These are phyloP conservation scores for Exophiala sideris DNA, from an alignment of 2,329 filamentous ascomycete genomes.

Conservation along the genomic window DNA sequence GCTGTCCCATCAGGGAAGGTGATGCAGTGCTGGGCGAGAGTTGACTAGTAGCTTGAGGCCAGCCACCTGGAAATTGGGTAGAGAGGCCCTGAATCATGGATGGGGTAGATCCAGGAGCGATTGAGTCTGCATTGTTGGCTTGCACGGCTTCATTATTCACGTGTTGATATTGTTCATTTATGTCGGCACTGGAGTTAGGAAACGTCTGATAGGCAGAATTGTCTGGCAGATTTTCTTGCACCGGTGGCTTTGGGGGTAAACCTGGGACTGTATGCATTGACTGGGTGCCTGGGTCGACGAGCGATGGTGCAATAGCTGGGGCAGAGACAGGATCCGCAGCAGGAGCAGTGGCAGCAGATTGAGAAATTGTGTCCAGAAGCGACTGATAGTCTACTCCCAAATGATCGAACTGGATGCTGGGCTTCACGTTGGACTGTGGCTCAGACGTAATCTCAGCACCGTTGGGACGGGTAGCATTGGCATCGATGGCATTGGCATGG, in stretches of 20 bases:
- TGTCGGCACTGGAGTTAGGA: constrained; percentile 11
- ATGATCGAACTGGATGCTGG: constrained; percentile 20
- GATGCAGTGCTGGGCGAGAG: constrained; percentile 3
- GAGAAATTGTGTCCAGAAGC: constrained; percentile 47
- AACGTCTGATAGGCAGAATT: constrained; percentile 30
- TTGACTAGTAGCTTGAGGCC: constrained; percentile 11
- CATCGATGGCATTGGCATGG: constrained; percentile 4
- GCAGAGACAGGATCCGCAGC: constrained; percentile 29
- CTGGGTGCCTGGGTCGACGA: constrained; percentile 32
- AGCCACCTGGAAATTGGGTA: constrained; percentile 13
- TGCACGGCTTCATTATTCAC: constrained; percentile 9
- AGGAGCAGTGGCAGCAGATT: constrained; percentile 34
- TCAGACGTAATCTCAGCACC: constrained; percentile 8
- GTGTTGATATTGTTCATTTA: constrained; percentile 7
- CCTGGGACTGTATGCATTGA: constrained; percentile 37
- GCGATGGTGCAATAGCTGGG: constrained; percentile 28
- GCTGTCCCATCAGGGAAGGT: constrained; percentile 2
- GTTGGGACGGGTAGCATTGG: constrained; percentile 1
- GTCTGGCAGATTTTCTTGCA: constrained; percentile 39
- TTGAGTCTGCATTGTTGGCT: constrained; percentile 9
- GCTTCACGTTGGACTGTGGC: constrained; percentile 10
- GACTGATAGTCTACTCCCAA: constrained; percentile 48
- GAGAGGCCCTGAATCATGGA: constrained; percentile 6
- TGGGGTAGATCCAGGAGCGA: constrained; percentile 1
- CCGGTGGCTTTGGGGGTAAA: constrained; percentile 45